A percentile compares a stretch with the other conserved stretches of the same genome.
Evolutionary conservation across 306 rosid genomes (phyloP).

Genomic region (Begonia peltatifolia): DNA sequence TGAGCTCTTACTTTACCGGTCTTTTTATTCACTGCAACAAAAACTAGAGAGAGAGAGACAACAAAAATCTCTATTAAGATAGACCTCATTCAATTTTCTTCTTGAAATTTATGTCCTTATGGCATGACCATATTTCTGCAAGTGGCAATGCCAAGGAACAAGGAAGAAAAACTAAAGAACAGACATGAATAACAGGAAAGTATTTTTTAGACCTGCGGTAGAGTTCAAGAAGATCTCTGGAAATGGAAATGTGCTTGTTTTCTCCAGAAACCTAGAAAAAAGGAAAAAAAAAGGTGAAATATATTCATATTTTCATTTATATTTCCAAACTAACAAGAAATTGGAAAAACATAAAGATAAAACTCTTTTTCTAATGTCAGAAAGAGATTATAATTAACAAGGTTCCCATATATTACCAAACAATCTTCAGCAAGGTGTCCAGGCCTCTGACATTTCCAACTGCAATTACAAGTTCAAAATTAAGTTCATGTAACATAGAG

Average conservation of each 20-base stretch:
- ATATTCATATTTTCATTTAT: neutral
- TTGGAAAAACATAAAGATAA: no score
- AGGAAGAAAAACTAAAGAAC: neutral
- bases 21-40: no score
- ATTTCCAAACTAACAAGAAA: no score
- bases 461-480: constrained; percentile 19
- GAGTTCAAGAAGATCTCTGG: constrained; percentile 51
- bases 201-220: constrained; percentile 41
- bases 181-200: neutral
- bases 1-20: no score
- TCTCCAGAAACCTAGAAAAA: constrained; percentile 29
- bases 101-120: no score
- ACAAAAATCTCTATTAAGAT: no score
- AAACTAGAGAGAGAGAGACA: no score
- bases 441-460: constrained; percentile 83
- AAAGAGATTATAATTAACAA: constrained; percentile 23
- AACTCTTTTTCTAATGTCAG: neutral
- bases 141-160: neutral
- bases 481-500: constrained; percentile 15
- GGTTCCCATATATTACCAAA: constrained; percentile 29
- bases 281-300: neutral
- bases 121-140: no score
- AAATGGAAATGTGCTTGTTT: constrained; percentile 25
- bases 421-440: constrained; percentile 92
- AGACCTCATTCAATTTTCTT: no score